Evolutionary conservation across 768 basidiomycete species (phyloP).

Genomic region (Auricularia heimuer): DNA sequence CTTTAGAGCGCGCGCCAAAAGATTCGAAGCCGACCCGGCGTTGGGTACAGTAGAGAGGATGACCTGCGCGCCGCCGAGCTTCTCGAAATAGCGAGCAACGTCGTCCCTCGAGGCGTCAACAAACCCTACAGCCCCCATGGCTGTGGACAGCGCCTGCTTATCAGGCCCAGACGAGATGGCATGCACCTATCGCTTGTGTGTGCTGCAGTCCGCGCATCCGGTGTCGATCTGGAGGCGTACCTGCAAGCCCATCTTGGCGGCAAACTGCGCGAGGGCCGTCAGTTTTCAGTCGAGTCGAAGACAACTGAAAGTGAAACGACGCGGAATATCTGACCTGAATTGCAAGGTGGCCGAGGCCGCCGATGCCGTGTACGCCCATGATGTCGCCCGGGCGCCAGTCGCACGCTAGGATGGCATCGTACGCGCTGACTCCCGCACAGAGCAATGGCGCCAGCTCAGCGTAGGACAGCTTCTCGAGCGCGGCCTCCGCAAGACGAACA

Average conservation of each 20-base stretch:
- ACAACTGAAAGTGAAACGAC: neutral
- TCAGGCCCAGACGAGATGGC: constrained; percentile 23
- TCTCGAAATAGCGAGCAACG: constrained; percentile 21
- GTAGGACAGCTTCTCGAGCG: constrained; percentile 14
- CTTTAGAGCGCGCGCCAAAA: neutral
- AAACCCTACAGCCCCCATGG: constrained; percentile 31
- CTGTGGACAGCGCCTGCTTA: constrained; percentile 24
- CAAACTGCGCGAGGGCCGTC: constrained; percentile 9
- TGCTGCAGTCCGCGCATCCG: too few relatives aligned
- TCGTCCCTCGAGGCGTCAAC: constrained; percentile 23
- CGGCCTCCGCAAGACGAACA: constrained; percentile 14
- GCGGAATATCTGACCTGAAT: constrained; percentile 12
- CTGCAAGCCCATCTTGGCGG: constrained; percentile 27
- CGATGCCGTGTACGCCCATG: constrained; percentile 31
- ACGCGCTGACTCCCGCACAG: constrained; percentile 32
- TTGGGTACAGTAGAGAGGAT: constrained; percentile 26
- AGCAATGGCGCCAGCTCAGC: constrained; percentile 22
- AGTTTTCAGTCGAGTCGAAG: neutral
- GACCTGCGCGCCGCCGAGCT: constrained; percentile 30
- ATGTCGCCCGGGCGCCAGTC: constrained; percentile 22
- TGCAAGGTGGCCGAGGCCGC: constrained; percentile 26
- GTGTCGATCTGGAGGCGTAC: constrained; percentile 1
- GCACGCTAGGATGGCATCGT: constrained; percentile 21
- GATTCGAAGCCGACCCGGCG: neutral
- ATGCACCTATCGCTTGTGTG: constrained; percentile 7